Percentiles rank a stretch among this genome's conserved stretches.
Evolutionary conservation across 345 rosid genomes (phyloP).

Genomic region (Citrus inodora): DNA sequence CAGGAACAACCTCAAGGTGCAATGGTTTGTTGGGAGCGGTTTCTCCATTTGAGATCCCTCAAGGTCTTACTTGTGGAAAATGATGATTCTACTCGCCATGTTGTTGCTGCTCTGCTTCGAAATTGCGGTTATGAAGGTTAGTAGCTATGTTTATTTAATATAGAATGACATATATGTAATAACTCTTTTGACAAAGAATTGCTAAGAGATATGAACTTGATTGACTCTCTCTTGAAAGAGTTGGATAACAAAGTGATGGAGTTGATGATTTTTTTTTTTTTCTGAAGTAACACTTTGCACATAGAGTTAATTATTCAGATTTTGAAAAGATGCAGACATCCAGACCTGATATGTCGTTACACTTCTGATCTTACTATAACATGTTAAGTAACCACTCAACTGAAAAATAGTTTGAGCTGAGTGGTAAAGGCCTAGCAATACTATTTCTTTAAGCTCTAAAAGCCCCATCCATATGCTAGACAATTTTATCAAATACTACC

Average conservation of each 20-base stretch:
- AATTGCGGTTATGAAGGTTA: slow-evolving; percentile 83
- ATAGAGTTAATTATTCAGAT: not conserved
- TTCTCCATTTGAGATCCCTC: slow-evolving; percentile 60
- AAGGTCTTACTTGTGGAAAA: slow-evolving; percentile 75
- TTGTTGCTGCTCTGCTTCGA: slow-evolving; percentile 75
- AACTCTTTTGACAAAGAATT: no score
- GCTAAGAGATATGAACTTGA: no score
- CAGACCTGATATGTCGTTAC: not conserved
- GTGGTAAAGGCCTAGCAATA: not conserved
- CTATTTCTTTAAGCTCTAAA: not conserved
- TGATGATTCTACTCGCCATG: slow-evolving; percentile 79
- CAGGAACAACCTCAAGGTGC: slow-evolving; percentile 45
- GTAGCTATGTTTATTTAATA: not conserved
- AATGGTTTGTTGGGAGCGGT: slow-evolving; percentile 68
- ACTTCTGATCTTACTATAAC: not conserved
- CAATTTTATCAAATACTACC: not conserved
- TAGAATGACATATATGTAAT: not conserved
- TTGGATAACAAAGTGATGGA: no score
- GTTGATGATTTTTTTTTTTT: no score
- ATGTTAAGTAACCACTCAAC: not conserved
- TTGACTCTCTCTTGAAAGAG: no score
- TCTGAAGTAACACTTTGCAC: not conserved
- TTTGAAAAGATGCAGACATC: not conserved
- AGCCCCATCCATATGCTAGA: not conserved
- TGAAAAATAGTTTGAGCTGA: not conserved